Percentiles rank a stretch among this genome's conserved stretches.
Evolutionary conservation across 139 green algal species (phyloP).

Genomic region (Pleodorina starrii): DNA sequence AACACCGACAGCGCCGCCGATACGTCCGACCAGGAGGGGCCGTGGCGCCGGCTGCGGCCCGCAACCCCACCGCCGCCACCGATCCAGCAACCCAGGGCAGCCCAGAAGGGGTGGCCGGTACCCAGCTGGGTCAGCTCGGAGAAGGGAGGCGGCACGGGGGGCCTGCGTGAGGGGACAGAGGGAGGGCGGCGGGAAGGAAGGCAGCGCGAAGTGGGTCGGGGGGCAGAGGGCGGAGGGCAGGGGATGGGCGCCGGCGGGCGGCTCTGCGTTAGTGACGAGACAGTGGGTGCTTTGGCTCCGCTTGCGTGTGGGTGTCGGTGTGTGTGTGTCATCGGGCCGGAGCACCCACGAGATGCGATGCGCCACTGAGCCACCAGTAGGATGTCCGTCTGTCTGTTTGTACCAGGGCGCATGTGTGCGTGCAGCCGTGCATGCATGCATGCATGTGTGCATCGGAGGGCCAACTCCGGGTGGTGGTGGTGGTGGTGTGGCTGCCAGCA

Average conservation of each 20-base stretch:
- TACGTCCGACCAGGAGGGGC: conserved; percentile 30
- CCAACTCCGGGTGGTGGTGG: too few species aligned
- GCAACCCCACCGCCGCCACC: conserved; percentile 1
- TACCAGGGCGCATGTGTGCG: background rate
- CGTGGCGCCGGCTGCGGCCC: background rate
- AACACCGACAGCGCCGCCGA: conserved; percentile 40
- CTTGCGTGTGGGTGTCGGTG: too few species aligned
- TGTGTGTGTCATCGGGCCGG: too few species aligned
- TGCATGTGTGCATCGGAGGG: background rate
- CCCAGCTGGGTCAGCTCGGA: background rate
- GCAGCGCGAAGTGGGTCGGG: background rate
- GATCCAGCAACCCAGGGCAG: background rate
- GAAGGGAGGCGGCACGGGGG: background rate
- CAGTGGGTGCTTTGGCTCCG: too few species aligned
- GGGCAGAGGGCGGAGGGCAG: background rate
- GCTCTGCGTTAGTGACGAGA: too few species aligned
- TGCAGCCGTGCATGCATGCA: background rate
- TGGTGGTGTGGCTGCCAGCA: too few species aligned
- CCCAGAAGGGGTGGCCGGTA: conserved; percentile 25
- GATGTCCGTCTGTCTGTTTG: background rate
- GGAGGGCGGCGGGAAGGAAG: too few species aligned
- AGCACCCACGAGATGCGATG: too few species aligned
- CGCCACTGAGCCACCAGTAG: too few species aligned
- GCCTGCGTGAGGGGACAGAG: too few species aligned
- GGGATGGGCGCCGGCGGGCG: too few species aligned